Base-by-base conservation (phyloP, 1,139 yeast genomes). In the Hyphopichia wangnamkhiaoensis region DNA sequence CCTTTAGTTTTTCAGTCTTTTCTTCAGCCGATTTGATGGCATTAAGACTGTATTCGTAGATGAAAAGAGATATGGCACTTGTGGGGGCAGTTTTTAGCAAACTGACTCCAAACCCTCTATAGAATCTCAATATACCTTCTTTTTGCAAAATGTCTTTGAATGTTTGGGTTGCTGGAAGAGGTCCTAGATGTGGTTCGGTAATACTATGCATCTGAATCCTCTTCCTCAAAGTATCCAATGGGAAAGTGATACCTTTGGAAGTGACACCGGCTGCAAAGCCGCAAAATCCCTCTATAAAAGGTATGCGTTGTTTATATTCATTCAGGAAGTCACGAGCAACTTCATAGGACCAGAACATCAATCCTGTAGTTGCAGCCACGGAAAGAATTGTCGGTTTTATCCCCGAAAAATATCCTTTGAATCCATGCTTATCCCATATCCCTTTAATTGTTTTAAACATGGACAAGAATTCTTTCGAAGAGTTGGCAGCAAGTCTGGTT, bases 171-270 rank as follows among this genome's bases (percentile, higher is more conserved):
- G 69, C 52, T 10, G 52, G 40, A 2, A 40, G 46, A 2, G 46
- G 40, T 12, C 32, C 37, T 33, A 46, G 44, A 13, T 40, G 35
- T 4, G 46, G 48, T 33, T 49, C 42, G 10, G 39, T 44, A 16
- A 55, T 55, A 3, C 75, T 65, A 27, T 76, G 72, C 51, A 91
- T 80, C 57, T 91, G 97, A 34, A 85, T 63, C 37, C 96, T 68
- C 52, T 91, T 83, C 26, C 97, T 70, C 5, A 91, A 57, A 0
- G 95, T 80, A 57, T 93, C 98, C 37, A 93, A 60, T 0, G 98
- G 98, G 59, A 89, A 93, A 0, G 90, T 82, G 0, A 80, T 50
- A 0, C 82, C 78, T 58, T 91, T 93, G 16, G 95, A 77, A 5
- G 80, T 52, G 0, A 81, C 70, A 0, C 97, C 98, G 0, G 97